Base-by-base conservation (phyloP, 2,329 filamentous ascomycete species). In the Alternaria sp. region DNA sequence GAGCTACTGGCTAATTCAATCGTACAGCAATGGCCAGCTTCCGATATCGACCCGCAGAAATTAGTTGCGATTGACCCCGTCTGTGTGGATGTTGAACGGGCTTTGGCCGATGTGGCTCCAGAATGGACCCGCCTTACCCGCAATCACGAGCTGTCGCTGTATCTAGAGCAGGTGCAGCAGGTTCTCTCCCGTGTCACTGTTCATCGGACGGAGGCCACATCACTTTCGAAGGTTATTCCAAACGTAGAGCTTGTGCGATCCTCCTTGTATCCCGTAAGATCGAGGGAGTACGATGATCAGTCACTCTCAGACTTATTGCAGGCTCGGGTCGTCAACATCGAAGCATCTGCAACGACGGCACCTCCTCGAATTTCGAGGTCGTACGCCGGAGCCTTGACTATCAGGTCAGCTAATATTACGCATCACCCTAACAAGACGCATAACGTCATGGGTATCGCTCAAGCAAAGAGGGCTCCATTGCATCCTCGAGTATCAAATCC, bases 71-170 rank as follows among this genome's bases (percentile, higher is more conserved):
- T 69, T 3, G 66, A 77, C 3, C 21, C 52, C 4, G 40, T 40
- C 5, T 45, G 79, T 3, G 28, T 87, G 0, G 44, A 69, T 0
- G 57, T 84, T 3, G 36, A 60, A 0, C 59, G 70, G 10, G 83
- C 82, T 3, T 36, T 85, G 1, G 62, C 74, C 0, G 64, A 69
- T 0, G 67, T 87, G 13, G 61, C 65, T 0, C 77, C 77, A 0
- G 80, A 85, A 50, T 87, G 84, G 84, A 60, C 71, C 4, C 78
- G 81, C 0, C 64, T 85, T 0, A 80, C 76, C n/a, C 74, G 79
- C 5, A 87, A 87, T 42, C 59, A 77, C 9, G 76, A 83, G 28
- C 74, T 86, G 0, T 79, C 75, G 0, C 40, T 68, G 0, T 81
- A 86, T 61, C 58, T 86, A 0, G 54, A 73, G 9, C 41, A 77